Percentiles rank a stretch among this genome's conserved stretches.
Conservation (phyloP, 352 stramenopile genomes). For the Globisporangium alternatum region DNA sequence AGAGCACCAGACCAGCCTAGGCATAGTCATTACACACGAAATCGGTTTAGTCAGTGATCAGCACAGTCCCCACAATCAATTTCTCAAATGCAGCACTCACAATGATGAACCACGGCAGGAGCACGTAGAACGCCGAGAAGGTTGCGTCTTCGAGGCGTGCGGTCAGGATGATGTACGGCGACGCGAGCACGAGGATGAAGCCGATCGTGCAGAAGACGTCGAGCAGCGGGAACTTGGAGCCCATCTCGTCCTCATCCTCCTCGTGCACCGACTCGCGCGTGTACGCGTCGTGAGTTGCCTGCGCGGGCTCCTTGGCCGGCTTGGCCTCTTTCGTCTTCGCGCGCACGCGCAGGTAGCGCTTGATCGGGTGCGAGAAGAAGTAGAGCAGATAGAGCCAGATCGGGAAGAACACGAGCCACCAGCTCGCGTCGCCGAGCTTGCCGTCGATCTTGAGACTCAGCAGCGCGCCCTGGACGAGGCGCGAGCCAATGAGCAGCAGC, state of each 20-base stretch:
- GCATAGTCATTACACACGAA: slow-evolving; percentile 1
- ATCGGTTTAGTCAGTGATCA: neutral
- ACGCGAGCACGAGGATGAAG: slow-evolving; percentile 54
- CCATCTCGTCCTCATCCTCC: slow-evolving; percentile 45
- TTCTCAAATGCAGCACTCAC: slow-evolving; percentile 30
- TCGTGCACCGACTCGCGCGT: slow-evolving; percentile 68
- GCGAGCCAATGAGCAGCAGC: slow-evolving; percentile 44
- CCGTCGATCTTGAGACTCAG: slow-evolving; percentile 70
- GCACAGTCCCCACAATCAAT: neutral
- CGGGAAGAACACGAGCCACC: slow-evolving; percentile 80
- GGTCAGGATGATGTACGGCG: slow-evolving; percentile 79
- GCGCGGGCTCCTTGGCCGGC: slow-evolving; percentile 24
- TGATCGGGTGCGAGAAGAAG: slow-evolving; percentile 50
- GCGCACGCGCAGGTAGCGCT: slow-evolving; percentile 49
- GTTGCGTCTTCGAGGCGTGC: slow-evolving; percentile 61
- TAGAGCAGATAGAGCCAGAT: slow-evolving; percentile 75
- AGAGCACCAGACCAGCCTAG: slow-evolving; percentile 67
- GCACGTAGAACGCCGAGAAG: slow-evolving; percentile 80
- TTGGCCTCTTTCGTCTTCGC: slow-evolving; percentile 30
- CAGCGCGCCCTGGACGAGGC: slow-evolving; percentile 61
- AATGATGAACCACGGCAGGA: slow-evolving; percentile 82
- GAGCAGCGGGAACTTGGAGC: slow-evolving; percentile 52
- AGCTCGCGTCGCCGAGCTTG: slow-evolving; percentile 47
- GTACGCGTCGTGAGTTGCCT: slow-evolving; percentile 65
- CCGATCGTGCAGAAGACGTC: slow-evolving; percentile 55